These are phyloP conservation scores for Chlamydomonas incerta DNA, from an alignment of 139 green algal species.

Conservation along the genomic window DNA sequence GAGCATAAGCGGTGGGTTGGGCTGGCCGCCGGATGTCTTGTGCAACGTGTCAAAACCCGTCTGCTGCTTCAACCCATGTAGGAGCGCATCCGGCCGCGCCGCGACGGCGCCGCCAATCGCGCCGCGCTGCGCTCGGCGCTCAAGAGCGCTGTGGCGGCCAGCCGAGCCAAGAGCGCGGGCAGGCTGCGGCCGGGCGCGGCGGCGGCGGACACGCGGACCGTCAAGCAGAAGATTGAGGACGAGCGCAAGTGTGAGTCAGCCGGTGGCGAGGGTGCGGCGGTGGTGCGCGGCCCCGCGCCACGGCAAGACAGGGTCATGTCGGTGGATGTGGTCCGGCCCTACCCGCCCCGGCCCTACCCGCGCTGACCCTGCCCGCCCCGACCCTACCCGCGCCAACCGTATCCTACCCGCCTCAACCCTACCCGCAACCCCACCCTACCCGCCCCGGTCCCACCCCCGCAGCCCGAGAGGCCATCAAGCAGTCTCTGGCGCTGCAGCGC, in stretches of 20 bases:
- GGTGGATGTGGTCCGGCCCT: not conserved
- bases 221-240: conserved; percentile 36
- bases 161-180: not conserved
- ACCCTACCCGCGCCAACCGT: not conserved
- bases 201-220: not conserved
- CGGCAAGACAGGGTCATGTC: no score
- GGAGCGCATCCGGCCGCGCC: conserved; percentile 5
- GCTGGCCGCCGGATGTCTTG: no score
- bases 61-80: not conserved
- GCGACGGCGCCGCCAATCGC: conserved; percentile 10
- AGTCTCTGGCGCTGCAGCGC: conserved; percentile 4
- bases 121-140: conserved; percentile 33
- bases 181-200: not conserved
- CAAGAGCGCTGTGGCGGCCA: not conserved
- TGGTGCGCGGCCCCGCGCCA: no score
- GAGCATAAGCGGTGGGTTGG: no score
- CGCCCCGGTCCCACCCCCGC: not conserved
- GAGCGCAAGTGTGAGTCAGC: conserved; percentile 24
- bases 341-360: no score
- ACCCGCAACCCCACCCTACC: not conserved
- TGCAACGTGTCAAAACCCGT: no score
- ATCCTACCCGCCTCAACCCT: not conserved
- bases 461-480: conserved; percentile 10
- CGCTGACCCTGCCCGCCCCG: not conserved
- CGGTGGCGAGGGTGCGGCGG: no score